A percentile compares a stretch with the other conserved stretches of the same genome.
Conservation (phyloP, 2,329 filamentous ascomycete genomes). For the Alternaria ventricosa region DNA sequence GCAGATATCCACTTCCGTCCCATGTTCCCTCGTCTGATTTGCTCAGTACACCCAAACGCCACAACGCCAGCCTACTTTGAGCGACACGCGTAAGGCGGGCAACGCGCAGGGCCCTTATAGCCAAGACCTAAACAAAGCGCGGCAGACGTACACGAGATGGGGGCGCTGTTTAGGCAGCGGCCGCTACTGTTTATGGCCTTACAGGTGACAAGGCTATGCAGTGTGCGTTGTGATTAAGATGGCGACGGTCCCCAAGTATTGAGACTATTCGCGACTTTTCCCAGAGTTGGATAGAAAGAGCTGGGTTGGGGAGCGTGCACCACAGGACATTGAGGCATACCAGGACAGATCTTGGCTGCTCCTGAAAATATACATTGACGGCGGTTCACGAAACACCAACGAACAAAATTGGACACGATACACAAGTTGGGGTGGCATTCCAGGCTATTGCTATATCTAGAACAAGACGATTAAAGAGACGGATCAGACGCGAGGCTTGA, state of each 20-base stretch:
- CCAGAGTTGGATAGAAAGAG: background rate
- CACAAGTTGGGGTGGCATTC: background rate
- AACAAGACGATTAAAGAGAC: background rate
- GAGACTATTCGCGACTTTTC: background rate
- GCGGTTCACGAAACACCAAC: background rate
- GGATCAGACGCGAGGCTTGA: background rate
- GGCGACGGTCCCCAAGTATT: background rate
- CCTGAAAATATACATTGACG: background rate
- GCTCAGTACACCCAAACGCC: background rate
- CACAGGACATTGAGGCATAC: background rate
- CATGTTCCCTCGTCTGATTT: background rate
- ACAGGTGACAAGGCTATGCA: background rate
- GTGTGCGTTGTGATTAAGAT: background rate
- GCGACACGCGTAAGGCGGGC: background rate
- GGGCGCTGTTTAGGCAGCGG: constrained; percentile 1
- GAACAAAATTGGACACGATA: background rate
- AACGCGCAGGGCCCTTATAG: background rate
- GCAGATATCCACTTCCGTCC: background rate
- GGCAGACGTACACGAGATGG: constrained; percentile 1
- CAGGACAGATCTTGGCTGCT: background rate
- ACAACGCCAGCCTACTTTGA: constrained; percentile 1
- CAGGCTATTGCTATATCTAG: background rate
- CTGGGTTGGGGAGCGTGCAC: background rate
- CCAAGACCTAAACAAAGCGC: constrained; percentile 6
- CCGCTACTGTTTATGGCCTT: background rate